Conservation (phyloP, 495 filamentous ascomycete genomes). For the Lepidopterella palustris region DNA sequence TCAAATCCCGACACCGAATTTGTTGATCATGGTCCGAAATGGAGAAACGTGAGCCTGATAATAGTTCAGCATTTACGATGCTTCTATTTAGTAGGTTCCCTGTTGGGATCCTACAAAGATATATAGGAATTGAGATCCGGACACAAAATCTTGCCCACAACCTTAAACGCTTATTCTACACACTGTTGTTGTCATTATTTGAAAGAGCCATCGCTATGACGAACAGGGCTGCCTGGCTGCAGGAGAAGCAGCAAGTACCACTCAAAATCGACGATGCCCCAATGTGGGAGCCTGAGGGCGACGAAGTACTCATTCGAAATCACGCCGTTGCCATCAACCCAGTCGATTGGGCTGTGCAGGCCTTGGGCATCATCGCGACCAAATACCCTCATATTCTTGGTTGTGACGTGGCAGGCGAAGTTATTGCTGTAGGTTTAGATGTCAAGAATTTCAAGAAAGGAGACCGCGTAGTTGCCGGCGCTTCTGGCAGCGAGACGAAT, state of each 20-base stretch:
- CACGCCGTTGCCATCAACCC: conserved; percentile 42
- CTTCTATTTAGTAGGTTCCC: too few relatives aligned
- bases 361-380: conserved; percentile 25
- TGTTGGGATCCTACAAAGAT: too few relatives aligned
- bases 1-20: too few relatives aligned
- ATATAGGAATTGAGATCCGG: too few relatives aligned
- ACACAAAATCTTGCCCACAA: too few relatives aligned
- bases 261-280: conserved; percentile 34
- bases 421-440: conserved; percentile 42
- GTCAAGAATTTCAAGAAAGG: conserved; percentile 44
- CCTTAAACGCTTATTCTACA: too few relatives aligned
- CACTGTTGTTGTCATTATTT: too few relatives aligned
- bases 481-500: neutral
- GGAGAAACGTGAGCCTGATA: too few relatives aligned
- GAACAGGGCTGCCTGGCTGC: neutral
- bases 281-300: conserved; percentile 26
- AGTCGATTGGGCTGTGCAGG: conserved; percentile 45
- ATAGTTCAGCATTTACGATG: too few relatives aligned
- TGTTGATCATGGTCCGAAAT: too few relatives aligned
- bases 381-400: conserved; percentile 49
- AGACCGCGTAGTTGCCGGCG: conserved; percentile 39
- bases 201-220: too few relatives aligned
- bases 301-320: conserved; percentile 40
- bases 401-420: conserved; percentile 48
- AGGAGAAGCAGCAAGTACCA: conserved; percentile 5